These are phyloP conservation scores for Phytopythium aichiense DNA, from an alignment of 352 stramenopile species.

Conservation along the genomic window DNA sequence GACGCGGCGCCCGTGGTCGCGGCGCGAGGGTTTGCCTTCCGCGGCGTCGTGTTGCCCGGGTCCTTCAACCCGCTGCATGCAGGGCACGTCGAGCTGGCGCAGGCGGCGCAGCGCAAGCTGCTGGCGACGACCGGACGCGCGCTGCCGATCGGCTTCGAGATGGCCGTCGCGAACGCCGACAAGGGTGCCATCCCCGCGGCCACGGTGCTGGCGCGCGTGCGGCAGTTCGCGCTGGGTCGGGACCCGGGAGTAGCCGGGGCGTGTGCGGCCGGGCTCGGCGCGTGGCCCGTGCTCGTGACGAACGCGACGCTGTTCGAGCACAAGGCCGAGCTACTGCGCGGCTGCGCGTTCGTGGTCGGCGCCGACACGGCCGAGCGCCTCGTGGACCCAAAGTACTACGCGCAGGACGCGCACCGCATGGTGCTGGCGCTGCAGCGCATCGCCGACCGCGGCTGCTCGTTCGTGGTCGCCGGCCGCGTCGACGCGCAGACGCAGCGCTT, in stretches of 20 bases:
- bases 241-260: too few relatives aligned
- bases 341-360: constrained; percentile 84
- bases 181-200: constrained; percentile 55
- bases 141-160: constrained; percentile 62
- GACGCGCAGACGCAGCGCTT: constrained; percentile 45
- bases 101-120: constrained; percentile 40
- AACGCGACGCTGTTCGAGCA: constrained; percentile 75
- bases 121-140: constrained; percentile 19
- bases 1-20: constrained; percentile 8
- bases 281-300: constrained; percentile 73
- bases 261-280: constrained; percentile 16
- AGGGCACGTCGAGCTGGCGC: constrained; percentile 60
- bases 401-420: constrained; percentile 69
- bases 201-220: constrained; percentile 37
- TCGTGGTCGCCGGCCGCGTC: constrained; percentile 85
- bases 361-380: constrained; percentile 87
- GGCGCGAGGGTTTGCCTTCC: constrained; percentile 39
- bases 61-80: constrained; percentile 85
- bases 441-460: constrained; percentile 52
- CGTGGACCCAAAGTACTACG: constrained; percentile 91
- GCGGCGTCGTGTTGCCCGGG: constrained; percentile 61
- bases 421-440: constrained; percentile 71
- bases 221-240: constrained; percentile 55
- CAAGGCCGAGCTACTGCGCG: constrained; percentile 74
- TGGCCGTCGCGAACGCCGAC: constrained; percentile 75